Evolutionary conservation across 176 grass and related monocot genomes (phyloP).

Genomic region (Rhipidocladum racemiflorum): DNA sequence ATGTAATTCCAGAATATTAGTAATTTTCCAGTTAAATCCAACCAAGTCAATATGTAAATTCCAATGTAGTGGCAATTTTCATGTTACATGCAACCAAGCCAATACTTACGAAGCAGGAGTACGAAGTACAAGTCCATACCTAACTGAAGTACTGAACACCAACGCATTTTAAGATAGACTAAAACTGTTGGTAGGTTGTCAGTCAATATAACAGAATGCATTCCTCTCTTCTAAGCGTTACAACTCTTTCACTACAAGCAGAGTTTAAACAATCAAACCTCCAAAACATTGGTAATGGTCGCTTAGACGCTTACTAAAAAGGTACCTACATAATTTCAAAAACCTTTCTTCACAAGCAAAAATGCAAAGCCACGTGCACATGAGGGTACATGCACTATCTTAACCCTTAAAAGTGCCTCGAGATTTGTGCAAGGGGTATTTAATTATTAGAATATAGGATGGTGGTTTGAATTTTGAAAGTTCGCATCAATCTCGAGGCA

Average conservation of each 20-base stretch:
- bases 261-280: not conserved
- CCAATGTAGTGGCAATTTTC: not conserved
- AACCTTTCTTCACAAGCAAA: not conserved
- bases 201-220: not conserved
- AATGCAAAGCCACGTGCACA: too few species aligned
- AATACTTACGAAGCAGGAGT: not conserved
- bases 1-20: not conserved
- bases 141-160: slow-evolving; percentile 12
- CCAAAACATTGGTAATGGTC: not conserved
- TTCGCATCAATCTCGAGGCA: too few species aligned
- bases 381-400: too few species aligned
- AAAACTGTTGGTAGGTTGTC: not conserved
- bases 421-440: too few species aligned
- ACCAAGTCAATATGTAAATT: not conserved
- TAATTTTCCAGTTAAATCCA: not conserved
- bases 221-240: not conserved
- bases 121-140: slow-evolving; percentile 3
- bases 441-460: too few species aligned
- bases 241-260: not conserved
- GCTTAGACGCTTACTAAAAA: not conserved
- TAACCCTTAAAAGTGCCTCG: too few species aligned
- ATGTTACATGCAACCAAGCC: not conserved
- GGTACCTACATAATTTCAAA: not conserved
- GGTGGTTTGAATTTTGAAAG: too few species aligned
- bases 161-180: not conserved